phyloP scores from a whole-genome alignment of 495 filamentous ascomycete species.

The Hyaloscypha finlandica region DNA sequence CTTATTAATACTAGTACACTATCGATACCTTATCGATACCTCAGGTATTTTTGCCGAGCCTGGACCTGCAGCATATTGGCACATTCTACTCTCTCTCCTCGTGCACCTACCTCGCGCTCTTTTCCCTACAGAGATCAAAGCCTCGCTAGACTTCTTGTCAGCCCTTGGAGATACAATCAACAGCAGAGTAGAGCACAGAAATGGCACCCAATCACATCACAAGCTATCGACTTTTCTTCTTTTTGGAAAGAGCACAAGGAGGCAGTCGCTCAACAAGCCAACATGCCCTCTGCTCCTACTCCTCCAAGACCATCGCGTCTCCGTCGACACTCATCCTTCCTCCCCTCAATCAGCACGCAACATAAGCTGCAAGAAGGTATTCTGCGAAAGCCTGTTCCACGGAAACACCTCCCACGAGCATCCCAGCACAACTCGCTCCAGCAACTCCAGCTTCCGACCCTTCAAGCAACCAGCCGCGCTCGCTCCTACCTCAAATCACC shows the following conservation, averaged over 20 bases:
- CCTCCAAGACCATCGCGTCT: conserved; percentile 9
- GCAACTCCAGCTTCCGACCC: neutral
- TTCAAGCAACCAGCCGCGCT: neutral
- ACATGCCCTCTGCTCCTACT: neutral
- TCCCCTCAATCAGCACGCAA: conserved; percentile 5
- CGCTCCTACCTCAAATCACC: neutral
- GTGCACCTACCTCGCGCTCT: conserved; percentile 55
- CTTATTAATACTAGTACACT: too few species aligned
- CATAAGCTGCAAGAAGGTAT: conserved; percentile 17
- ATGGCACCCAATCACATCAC: too few species aligned
- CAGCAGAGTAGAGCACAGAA: conserved; percentile 70
- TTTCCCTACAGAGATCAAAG: conserved; percentile 48
- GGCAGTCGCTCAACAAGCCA: too few species aligned
- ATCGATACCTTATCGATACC: too few species aligned
- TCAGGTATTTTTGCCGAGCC: too few species aligned
- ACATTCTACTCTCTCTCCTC: conserved; percentile 56
- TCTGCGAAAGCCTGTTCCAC: neutral
- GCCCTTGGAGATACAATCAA: conserved; percentile 68
- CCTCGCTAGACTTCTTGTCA: conserved; percentile 56
- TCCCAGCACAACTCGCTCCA: neutral
- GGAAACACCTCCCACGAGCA: neutral
- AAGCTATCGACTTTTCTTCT: too few species aligned
- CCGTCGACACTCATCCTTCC: conserved; percentile 7
- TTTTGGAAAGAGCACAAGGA: neutral
- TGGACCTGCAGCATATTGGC: conserved; percentile 68